Base-by-base conservation (phyloP, 352 stramenopile species). In the Phytophthora macrochlamydospora region DNA sequence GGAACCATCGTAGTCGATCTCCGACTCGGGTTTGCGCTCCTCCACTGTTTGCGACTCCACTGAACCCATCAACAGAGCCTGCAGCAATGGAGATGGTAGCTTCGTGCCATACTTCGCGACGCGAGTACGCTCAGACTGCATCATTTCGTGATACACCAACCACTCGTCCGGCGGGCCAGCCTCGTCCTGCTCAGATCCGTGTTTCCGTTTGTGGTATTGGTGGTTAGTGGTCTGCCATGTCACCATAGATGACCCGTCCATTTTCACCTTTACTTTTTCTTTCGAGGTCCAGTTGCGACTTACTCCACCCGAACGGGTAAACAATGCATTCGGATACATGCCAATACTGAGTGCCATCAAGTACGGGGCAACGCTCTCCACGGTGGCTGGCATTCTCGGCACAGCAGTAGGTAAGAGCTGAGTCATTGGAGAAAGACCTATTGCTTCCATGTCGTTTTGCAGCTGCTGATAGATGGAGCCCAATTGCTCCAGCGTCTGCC, bases 71-170 rank as follows among this genome's bases (percentile, higher is more conserved):
- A 92, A 66, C 14, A 94, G 52, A 49, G 85, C 51, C 62, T 88
- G 67, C 4, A 93, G 60, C 28, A 92, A 62, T 42, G 65, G 32
- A 12, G 84, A 91, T 18, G 84, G 76, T 29, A 94, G 60, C 55
- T 88, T 92, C 4, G 84, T 89, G 14, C 73, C 79, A 62, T 92
- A 88, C 57, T 91, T 90, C 8, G 85, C 87, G 4, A 89, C 56
- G 7, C 87, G 84, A 12, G 67, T 81, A 51, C 74, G 79, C 46
- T 91, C 81, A 2, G 81, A 89, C 59, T 94, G 87, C 80, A 91
- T 91, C 87, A 94, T 94, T 67, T 92, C 87, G 53, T 94, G 84
- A 55, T 91, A 94, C 55, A 91, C 73, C 8, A 91, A 78, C 84
- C 84, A 94, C 51, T 94, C 78, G 31, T 84, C 53, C 4, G 65